Base-by-base conservation (phyloP, 345 rosid species). In the Sonneratia alba region DNA sequence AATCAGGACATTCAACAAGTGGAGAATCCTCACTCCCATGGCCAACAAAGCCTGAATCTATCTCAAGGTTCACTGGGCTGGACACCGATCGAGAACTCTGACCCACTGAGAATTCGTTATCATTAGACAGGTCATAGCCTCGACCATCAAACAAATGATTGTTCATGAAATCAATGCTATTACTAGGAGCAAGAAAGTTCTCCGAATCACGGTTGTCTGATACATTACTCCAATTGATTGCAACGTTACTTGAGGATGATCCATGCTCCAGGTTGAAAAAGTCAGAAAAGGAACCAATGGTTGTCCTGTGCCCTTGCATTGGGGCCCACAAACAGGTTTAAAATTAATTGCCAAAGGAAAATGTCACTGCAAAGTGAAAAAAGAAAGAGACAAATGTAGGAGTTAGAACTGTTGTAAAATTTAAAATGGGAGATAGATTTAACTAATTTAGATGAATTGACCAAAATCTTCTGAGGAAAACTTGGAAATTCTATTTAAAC, bases 291-390 rank as follows among this genome's bases (percentile, higher is more conserved):
- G 93, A 89, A 79, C 91, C 89, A 43, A 91, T 72, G 3, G 85
- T 79, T 72, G 90, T 88, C 80, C 90, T 88, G 73, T 88, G 90
- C 83, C 97, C 88, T 82, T 89, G 97, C 98, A 93, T 93, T 79
- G 76, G 85, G 83, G 84, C 72, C 76, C 67, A 40, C 69, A 63
- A 36, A n/a, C 63, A 72, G 19, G 51, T 62, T 64, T 70, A 78
- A 53, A 15, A 56, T 15, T 62, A 78, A 68, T 68, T 65, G 72
- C 47, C 55, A 43, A 47, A 53, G 75, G 21, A 70, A 73, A 36
- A 73, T 73, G 68, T 51, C 56, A 76, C 70, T 24, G 47, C 24
- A 37, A 36, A 13, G 7, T 61, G 24, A 19, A 27, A 24, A 14
- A 27, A 62, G 7, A 12, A 32, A 27, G 37, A 62, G 38, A 34